Evolutionary conservation across 2,329 filamentous ascomycete genomes (phyloP).

Genomic region (Ophiosphaerella herpotricha): DNA sequence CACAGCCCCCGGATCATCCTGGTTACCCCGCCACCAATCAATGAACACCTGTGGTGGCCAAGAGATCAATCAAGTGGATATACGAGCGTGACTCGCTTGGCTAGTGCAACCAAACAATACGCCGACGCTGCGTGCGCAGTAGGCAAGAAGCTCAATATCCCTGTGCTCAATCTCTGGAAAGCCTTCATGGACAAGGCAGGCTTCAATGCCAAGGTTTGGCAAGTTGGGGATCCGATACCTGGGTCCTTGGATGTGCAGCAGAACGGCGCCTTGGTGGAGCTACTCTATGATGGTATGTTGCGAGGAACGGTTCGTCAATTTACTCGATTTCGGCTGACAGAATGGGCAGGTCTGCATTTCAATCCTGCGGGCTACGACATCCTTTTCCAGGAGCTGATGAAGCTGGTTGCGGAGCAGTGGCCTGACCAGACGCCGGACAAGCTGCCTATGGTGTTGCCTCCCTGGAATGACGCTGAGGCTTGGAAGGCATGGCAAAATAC

Average conservation of each 20-base stretch:
- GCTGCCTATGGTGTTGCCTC: slow-evolving; percentile 58
- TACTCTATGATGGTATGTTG: slow-evolving; percentile 61
- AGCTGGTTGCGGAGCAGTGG: slow-evolving; percentile 55
- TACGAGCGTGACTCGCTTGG: slow-evolving; percentile 57
- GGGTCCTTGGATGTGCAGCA: slow-evolving; percentile 63
- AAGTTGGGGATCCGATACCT: slow-evolving; percentile 52
- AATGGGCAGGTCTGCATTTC: slow-evolving; percentile 60
- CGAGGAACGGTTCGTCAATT: not conserved
- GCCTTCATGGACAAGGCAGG: slow-evolving; percentile 71
- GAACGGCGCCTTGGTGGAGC: slow-evolving; percentile 59
- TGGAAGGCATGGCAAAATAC: slow-evolving; percentile 35
- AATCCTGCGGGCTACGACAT: slow-evolving; percentile 60
- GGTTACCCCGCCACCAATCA: slow-evolving; percentile 80
- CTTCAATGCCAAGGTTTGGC: slow-evolving; percentile 50
- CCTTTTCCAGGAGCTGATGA: slow-evolving; percentile 59
- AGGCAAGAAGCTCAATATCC: slow-evolving; percentile 59
- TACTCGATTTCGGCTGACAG: slow-evolving; percentile 9
- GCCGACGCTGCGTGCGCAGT: slow-evolving; percentile 68
- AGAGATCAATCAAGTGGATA: slow-evolving; percentile 47
- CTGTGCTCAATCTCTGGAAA: slow-evolving; percentile 79
- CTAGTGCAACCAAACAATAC: slow-evolving; percentile 64
- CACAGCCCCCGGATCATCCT: slow-evolving; percentile 77
- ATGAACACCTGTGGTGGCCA: slow-evolving; percentile 71
- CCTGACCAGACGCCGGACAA: slow-evolving; percentile 60
- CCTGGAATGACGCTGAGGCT: slow-evolving; percentile 53